A percentile compares a stretch with the other conserved stretches of the same genome.
phyloP scores from a whole-genome alignment of 2,329 filamentous ascomycete species.

The Ophiostoma quercus region DNA sequence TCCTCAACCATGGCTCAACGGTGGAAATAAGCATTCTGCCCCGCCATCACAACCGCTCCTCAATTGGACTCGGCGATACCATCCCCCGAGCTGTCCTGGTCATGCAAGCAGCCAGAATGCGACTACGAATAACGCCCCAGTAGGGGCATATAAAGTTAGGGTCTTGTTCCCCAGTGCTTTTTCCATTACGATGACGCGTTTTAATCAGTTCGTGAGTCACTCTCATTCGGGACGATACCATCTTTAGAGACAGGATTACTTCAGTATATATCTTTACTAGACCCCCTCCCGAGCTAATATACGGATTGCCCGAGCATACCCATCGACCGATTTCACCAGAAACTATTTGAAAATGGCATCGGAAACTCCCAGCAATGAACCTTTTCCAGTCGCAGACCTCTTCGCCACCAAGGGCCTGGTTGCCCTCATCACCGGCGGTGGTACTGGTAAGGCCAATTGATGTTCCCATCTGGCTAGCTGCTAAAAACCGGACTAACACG shows the following conservation, averaged over 20 bases:
- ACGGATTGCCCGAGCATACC: not conserved
- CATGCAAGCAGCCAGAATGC: not conserved
- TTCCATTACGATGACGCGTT: too few species aligned
- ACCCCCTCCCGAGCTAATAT: not conserved
- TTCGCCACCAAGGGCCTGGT: not conserved
- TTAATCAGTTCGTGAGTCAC: not conserved
- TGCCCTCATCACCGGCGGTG: not conserved
- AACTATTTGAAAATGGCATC: not conserved
- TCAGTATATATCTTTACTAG: not conserved
- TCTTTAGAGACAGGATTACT: not conserved
- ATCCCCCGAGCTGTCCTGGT: not conserved
- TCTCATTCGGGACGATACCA: not conserved
- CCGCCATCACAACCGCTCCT: not conserved
- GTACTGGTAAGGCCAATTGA: not conserved
- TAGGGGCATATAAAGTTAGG: not conserved
- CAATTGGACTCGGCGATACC: not conserved
- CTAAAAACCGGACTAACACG: not conserved
- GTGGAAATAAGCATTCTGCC: slow-evolving; percentile 1
- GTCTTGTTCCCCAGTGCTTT: too few species aligned
- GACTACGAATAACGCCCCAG: not conserved
- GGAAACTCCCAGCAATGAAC: not conserved
- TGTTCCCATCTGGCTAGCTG: not conserved
- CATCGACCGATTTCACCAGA: not conserved
- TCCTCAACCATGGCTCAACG: not conserved
- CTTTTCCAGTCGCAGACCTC: not conserved